Evolutionary conservation across 768 basidiomycete genomes (phyloP), one percentile per base, ranked within the genome.

Genomic region (Pleurotus cornucopiae): DNA sequence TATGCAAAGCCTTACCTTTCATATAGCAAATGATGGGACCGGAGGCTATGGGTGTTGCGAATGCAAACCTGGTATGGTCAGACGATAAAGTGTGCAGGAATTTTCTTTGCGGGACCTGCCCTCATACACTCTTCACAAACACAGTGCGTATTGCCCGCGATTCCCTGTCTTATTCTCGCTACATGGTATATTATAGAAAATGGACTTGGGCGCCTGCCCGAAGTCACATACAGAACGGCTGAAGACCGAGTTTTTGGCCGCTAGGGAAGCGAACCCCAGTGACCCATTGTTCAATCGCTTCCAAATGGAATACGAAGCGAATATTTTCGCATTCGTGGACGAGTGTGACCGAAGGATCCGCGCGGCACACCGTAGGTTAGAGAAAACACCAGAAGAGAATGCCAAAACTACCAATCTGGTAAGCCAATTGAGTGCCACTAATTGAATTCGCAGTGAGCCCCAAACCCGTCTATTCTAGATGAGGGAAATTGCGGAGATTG

Each of bases 361-460:
- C 39, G 85, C 91, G 39, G 93, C 94, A 44, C 97, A 99, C 70
- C 81, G 94, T 63, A 82, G 97, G 67, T 73, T 99, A 67, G 97
- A 99, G 78, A 99, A 99, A 80, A 99, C 97, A 4, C 97, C 97
- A 34, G 97, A 98, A 75, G 97, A 99, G 78, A 99, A 99, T 69
- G 94, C 94, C 49, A 97, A 98, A 75, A 98, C 96, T 30, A 98
- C 97, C 3, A 94, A 96, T 71, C 72, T 99, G 77, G 91, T 90
- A 60, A 46, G 83, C 23, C 26, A 34, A 34, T 11, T 11, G 30
- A 34, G 30, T 34, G 30, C 30, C 30, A 11, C 30, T 34, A 34
- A 34, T 34, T 34, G 9, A 34, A 34, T 11, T 34, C 30, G 2
- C 30, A 34, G 30, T 34, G 30, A 34, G 11, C 11, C 30, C 11